phyloP scores from a whole-genome alignment of 768 basidiomycete species.

The Arthromyces matolae region DNA sequence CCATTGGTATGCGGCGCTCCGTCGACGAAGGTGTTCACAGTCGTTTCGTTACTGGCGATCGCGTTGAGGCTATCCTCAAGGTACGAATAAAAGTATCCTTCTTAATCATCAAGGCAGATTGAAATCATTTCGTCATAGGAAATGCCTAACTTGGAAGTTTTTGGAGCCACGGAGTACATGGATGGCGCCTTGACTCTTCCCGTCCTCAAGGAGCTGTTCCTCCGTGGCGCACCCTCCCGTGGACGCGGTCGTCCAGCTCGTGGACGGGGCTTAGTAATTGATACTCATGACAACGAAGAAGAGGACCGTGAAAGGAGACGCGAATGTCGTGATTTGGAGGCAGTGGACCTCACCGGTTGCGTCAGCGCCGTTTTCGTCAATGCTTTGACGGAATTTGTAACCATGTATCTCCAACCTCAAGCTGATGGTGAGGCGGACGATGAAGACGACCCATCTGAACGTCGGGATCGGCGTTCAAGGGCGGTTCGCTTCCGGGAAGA shows the following conservation, averaged over 20 bases:
- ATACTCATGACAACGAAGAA: constrained; percentile 61
- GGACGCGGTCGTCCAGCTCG: constrained; percentile 66
- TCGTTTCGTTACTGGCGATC: constrained; percentile 89
- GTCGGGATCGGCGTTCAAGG: constrained; percentile 25
- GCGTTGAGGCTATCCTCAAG: constrained; percentile 76
- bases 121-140: constrained; percentile 48
- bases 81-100: constrained; percentile 34
- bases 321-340: constrained; percentile 77
- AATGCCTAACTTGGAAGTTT: constrained; percentile 78
- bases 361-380: constrained; percentile 88
- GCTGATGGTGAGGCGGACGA: constrained; percentile 39
- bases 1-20: constrained; percentile 92
- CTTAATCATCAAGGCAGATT: not conserved
- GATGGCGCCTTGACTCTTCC: constrained; percentile 83
- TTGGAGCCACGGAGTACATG: constrained; percentile 99
- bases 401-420: constrained; percentile 50
- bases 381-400: constrained; percentile 81
- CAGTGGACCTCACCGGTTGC: constrained; percentile 92
- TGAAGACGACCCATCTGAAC: constrained; percentile 35
- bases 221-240: constrained; percentile 74
- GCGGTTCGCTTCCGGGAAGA: constrained; percentile 41
- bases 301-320: constrained; percentile 72
- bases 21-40: constrained; percentile 86
- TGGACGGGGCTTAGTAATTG: constrained; percentile 50
- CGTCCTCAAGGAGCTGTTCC: constrained; percentile 86